phyloP scores from a whole-genome alignment of 2,329 filamentous ascomycete species.

The Pseudogymnoascus sp. region DNA sequence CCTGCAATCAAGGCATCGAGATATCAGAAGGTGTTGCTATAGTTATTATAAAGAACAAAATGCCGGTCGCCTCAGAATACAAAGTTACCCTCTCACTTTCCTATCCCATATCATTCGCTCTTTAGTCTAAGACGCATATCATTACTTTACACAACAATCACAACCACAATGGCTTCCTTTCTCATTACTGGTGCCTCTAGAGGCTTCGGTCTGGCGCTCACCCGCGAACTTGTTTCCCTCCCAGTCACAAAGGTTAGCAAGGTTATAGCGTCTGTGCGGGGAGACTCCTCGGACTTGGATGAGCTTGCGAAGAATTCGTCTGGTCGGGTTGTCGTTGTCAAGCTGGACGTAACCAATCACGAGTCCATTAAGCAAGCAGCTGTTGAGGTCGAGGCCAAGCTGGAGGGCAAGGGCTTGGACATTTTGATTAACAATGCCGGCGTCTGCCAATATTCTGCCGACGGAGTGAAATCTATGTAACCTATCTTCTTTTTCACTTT shows the following conservation, averaged over 20 bases:
- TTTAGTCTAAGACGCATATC: not conserved
- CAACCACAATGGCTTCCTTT: slow-evolving; percentile 27
- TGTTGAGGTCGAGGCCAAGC: slow-evolving; percentile 25
- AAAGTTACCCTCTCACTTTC: not conserved
- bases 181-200: slow-evolving; percentile 32
- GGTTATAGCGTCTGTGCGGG: slow-evolving; percentile 36
- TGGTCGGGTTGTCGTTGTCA: slow-evolving; percentile 31
- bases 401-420: slow-evolving; percentile 36
- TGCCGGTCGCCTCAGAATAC: not conserved
- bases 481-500: not conserved
- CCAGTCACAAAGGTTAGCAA: slow-evolving; percentile 30
- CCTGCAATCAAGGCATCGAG: not conserved
- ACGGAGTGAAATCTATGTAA: slow-evolving; percentile 13
- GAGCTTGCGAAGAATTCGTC: slow-evolving; percentile 29
- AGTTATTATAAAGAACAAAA: not conserved
- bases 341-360: slow-evolving; percentile 31
- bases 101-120: not conserved
- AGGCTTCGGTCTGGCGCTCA: slow-evolving; percentile 31
- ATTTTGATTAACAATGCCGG: slow-evolving; percentile 41
- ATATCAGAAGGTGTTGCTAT: not conserved
- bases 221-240: slow-evolving; percentile 23
- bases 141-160: not conserved
- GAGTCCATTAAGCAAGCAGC: slow-evolving; percentile 30
- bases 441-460: slow-evolving; percentile 13
- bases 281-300: slow-evolving; percentile 28